phyloP scores from a whole-genome alignment of 208 protist genomes.

The Wallacemonas rigidus region DNA sequence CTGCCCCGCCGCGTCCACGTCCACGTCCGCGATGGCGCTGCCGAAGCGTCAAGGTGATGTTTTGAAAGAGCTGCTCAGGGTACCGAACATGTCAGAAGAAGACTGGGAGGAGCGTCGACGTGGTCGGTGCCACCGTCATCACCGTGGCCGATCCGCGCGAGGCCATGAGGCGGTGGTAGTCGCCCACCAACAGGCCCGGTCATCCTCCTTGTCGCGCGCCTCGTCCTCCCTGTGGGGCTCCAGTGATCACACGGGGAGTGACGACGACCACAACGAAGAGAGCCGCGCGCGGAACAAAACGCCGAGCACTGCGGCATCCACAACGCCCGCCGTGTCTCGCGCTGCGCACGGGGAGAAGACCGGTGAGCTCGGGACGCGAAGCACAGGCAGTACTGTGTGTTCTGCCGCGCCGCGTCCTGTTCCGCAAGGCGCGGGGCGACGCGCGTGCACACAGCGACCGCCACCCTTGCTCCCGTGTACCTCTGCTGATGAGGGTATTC shows the following conservation, averaged over 20 bases:
- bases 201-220: neutral
- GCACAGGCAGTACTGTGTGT: too few relatives aligned
- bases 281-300: too few relatives aligned
- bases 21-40: neutral
- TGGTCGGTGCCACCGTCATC: neutral
- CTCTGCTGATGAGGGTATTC: neutral
- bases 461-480: neutral
- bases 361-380: too few relatives aligned
- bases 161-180: too few relatives aligned
- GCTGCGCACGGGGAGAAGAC: too few relatives aligned
- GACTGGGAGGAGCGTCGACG: slow-evolving; percentile 13
- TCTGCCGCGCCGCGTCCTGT: neutral
- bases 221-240: slow-evolving; percentile 10
- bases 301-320: too few relatives aligned
- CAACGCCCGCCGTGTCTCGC: too few relatives aligned
- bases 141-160: neutral
- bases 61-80: neutral
- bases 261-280: neutral
- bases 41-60: neutral
- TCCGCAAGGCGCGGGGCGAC: neutral
- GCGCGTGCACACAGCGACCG: neutral
- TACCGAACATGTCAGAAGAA: neutral
- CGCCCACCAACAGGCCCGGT: too few relatives aligned
- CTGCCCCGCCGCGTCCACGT: too few relatives aligned
- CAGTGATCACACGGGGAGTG: neutral